A percentile compares a stretch with the other conserved stretches of the same genome.
Conservation (phyloP, 345 rosid genomes). For the Lepidium didymum region DNA sequence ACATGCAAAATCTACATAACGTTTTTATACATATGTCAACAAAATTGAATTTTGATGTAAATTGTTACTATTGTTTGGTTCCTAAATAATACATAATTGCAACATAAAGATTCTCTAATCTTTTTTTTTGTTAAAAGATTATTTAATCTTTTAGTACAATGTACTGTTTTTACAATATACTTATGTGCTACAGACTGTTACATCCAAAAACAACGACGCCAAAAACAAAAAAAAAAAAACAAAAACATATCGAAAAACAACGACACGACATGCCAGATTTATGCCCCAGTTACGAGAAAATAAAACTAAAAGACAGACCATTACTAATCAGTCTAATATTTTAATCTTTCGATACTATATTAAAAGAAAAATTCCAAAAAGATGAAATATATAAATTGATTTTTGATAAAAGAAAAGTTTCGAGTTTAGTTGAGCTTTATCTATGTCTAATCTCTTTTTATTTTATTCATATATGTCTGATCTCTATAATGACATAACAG, state of each 20-base stretch:
- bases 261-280: slow-evolving; percentile 27
- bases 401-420: neutral
- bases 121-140: too few relatives aligned
- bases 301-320: neutral
- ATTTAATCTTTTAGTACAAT: slow-evolving; percentile 10
- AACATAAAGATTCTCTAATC: neutral
- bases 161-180: neutral
- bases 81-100: neutral
- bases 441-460: neutral
- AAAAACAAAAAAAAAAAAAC: neutral
- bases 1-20: neutral
- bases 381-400: neutral
- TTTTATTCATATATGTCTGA: neutral
- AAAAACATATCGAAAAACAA: neutral
- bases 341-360: neutral
- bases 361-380: neutral
- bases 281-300: slow-evolving; percentile 14
- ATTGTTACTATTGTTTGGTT: too few relatives aligned
- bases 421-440: neutral
- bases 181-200: neutral
- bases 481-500: neutral
- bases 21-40: neutral
- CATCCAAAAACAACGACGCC: slow-evolving; percentile 1
- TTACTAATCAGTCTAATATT: neutral
- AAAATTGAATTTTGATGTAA: too few relatives aligned